Base-by-base conservation (phyloP, 495 filamentous ascomycete genomes). In the Corynascus novoguineensis region DNA sequence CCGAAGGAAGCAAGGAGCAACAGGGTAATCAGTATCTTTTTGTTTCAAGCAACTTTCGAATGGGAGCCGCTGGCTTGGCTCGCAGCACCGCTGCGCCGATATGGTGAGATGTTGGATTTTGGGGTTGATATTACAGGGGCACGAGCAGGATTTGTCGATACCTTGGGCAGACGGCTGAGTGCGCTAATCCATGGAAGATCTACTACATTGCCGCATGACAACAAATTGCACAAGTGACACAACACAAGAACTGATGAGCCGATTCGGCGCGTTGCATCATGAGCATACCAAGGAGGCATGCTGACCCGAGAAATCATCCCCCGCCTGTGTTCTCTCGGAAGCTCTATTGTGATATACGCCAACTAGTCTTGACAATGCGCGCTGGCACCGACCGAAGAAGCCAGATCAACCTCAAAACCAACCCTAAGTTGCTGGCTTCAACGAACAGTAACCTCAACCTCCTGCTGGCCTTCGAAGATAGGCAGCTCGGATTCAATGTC, bases 401-500 rank as follows among this genome's bases (percentile, higher is more conserved):
- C 40, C 22, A 29, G 28, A 24, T 7, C 52, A 57, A 27, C 52
- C 22, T 21, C 17, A 15, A 24, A 32, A 17, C 29, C n/a, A n/a
- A n/a, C 28, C 9, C 19, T 22, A 21, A 25, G 15, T 25, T 19
- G 11, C 19, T 12, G 21, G 19, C 28, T n/a, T 55, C 54, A 62
- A 29, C 64, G 61, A 10, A 61, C 51, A 50, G 60, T 49, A 42
- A 71, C 51, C 52, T 68, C 66, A 22, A 69, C 59, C 64, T 87
- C 82, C 59, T 84, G 79, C 60, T 84, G 79, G 48, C 76, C 76
- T 64, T 80, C 73, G 62, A 86, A 89, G 29, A 71, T 68, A 4
- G 84, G 85, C 53, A 88, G 67, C 61, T 83, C 74, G n/a, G 68
- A 66, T 65, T 78, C 70, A 47, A 87, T 71, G 54, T 84, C 78